A percentile compares a stretch with the other conserved stretches of the same genome.
Evolutionary conservation across 129 eudicot species (phyloP).

Genomic region (Logfia minima): DNA sequence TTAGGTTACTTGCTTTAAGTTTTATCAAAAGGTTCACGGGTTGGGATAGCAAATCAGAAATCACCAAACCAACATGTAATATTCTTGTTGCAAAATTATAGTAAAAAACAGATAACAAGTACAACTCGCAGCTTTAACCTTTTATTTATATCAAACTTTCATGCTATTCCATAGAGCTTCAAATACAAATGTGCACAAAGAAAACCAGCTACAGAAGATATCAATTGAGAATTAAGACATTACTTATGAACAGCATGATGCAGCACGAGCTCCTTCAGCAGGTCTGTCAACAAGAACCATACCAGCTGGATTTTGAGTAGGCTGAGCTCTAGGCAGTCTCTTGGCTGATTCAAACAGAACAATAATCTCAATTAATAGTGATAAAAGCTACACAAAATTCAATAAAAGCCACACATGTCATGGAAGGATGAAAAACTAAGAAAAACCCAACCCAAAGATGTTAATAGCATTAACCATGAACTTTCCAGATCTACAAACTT

Average conservation of each 20-base stretch:
- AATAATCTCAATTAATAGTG: constrained; percentile 1
- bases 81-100: not conserved
- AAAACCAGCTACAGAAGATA: constrained; percentile 30
- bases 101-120: not conserved
- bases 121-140: constrained; percentile 20
- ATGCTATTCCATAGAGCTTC: constrained; percentile 25
- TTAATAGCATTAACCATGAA: not conserved
- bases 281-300: constrained; percentile 95
- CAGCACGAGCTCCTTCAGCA: constrained; percentile 65
- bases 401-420: not conserved
- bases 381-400: not conserved
- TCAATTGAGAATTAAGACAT: constrained; percentile 19
- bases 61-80: not conserved
- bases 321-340: constrained; percentile 87
- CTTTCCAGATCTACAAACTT: not conserved
- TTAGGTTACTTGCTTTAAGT: not conserved
- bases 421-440: not conserved
- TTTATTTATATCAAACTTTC: constrained; percentile 29
- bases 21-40: not conserved
- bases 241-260: constrained; percentile 81
- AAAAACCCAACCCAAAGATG: not conserved
- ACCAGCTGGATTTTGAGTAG: constrained; percentile 87
- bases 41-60: not conserved
- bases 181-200: constrained; percentile 27
- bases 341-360: constrained; percentile 55